Conservation (phyloP, 2,329 filamentous ascomycete genomes). For the Cladosporium sphaerospermum region DNA sequence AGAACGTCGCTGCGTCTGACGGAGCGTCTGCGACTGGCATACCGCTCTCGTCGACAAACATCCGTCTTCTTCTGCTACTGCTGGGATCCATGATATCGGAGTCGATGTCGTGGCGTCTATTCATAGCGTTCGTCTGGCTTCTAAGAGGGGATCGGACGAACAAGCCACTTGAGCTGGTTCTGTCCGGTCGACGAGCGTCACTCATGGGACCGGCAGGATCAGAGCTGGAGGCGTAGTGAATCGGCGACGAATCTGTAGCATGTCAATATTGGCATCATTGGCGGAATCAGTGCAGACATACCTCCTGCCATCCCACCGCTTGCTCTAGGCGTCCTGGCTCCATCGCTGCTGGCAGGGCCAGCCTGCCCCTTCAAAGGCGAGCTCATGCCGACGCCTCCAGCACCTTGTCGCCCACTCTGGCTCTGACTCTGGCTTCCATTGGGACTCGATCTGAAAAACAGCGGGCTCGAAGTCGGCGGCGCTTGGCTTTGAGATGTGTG, state of each 20-base stretch:
- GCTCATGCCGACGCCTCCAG: slow-evolving; percentile 38
- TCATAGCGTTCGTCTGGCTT: slow-evolving; percentile 49
- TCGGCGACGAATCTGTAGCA: slow-evolving; percentile 75
- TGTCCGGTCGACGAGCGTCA: slow-evolving; percentile 55
- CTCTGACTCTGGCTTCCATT: slow-evolving; percentile 35
- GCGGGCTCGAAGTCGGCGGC: slow-evolving; percentile 61
- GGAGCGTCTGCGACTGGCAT: slow-evolving; percentile 47
- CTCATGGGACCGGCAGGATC: slow-evolving; percentile 37
- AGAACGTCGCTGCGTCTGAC: slow-evolving; percentile 59
- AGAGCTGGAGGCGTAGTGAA: slow-evolving; percentile 84
- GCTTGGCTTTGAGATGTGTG: slow-evolving; percentile 25
- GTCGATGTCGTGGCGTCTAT: slow-evolving; percentile 78
- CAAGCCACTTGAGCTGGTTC: slow-evolving; percentile 61
- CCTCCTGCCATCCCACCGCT: slow-evolving; percentile 55
- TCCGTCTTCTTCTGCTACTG: slow-evolving; percentile 47
- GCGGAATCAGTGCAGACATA: slow-evolving; percentile 34
- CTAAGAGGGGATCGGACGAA: slow-evolving; percentile 63
- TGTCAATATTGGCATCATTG: slow-evolving; percentile 17
- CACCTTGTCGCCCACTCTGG: slow-evolving; percentile 12
- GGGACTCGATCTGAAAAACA: slow-evolving; percentile 67
- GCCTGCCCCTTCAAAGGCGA: slow-evolving; percentile 37
- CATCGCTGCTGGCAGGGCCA: slow-evolving; percentile 43
- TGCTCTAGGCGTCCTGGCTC: slow-evolving; percentile 66
- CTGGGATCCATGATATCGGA: slow-evolving; percentile 62
- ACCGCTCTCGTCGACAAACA: slow-evolving; percentile 61